Conservation (phyloP, 495 filamentous ascomycete species). For the Penicillium macrosclerotiorum region DNA sequence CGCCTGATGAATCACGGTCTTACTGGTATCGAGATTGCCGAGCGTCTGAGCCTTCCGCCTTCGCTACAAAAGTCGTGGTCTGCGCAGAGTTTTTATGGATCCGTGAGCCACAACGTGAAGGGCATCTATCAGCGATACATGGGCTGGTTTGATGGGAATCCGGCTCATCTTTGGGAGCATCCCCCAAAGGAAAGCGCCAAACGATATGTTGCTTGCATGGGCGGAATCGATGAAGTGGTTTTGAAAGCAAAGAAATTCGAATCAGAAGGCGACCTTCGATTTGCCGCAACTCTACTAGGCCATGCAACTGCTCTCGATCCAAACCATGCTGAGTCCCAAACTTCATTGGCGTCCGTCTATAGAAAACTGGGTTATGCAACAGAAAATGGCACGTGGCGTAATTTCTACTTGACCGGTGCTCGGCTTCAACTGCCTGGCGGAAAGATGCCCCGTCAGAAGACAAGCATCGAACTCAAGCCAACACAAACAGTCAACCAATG, state of each 20-base stretch:
- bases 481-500: conserved; percentile 12
- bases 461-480: conserved; percentile 3
- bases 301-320: conserved; percentile 22
- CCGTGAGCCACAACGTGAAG: conserved; percentile 39
- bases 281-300: conserved; percentile 22
- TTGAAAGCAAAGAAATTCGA: conserved; percentile 15
- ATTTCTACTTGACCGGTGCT: conserved; percentile 23
- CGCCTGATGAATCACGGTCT: conserved; percentile 28
- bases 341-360: conserved; percentile 18
- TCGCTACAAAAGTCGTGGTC: conserved; percentile 21
- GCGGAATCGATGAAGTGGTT: conserved; percentile 20
- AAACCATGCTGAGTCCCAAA: conserved; percentile 6
- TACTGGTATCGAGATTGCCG: conserved; percentile 34
- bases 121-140: conserved; percentile 40
- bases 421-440: conserved; percentile 9
- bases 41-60: conserved; percentile 25
- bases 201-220: conserved; percentile 27
- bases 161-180: conserved; percentile 36
- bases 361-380: conserved; percentile 26
- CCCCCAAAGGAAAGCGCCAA: conserved; percentile 24
- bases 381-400: conserved; percentile 30
- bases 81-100: conserved; percentile 35
- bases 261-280: conserved; percentile 22
- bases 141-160: conserved; percentile 39
- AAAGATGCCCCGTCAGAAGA: neutral